Base-by-base conservation (phyloP, 164 flowering plant genomes). In the Aristolochia californica region DNA sequence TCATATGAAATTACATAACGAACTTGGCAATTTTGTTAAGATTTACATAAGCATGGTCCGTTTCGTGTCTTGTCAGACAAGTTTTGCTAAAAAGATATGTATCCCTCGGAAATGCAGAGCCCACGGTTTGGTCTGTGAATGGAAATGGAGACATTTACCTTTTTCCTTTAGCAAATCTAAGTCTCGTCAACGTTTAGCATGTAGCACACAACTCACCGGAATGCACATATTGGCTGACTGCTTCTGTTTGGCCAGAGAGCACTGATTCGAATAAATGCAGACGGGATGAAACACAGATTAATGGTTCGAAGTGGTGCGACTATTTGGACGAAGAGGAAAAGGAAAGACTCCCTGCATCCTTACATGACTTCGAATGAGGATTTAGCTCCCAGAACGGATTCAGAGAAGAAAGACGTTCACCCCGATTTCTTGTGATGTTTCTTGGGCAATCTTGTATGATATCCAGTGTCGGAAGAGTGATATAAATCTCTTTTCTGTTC, bases 281-380 rank as follows among this genome's bases (percentile, higher is more conserved):
- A 49, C 24, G 58, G 61, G 24, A 28, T 54, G 23, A 2, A 52
- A 53, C 51, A 4, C 48, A 13, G 17, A 50, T n/a, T n/a, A n/a
- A 21, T n/a, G 51, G 64, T 50, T 78, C 84, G 18, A 81, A 78
- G 61, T 84, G 90, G 87, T 64, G 28, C 30, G 60, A 65, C 21
- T 82, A 77, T 75, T 55, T 82, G 17, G 70, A 74, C 24, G 55
- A 56, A 55, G 84, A 77, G 0, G 74, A 70, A 14, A 49, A 22
- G 24, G 14, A 20, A 24, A 49, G n/a, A 8, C 25, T 20, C 25
- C 21, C 9, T 20, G 53, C 5, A 18, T 5, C 24, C 9, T 18
- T 12, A 49, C 25, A 49, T 18, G 11, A 2, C 24, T 25, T 20
- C 1, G 8, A 20, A 25, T 25, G 24, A 49, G 26, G 25, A 28